Base-by-base conservation (phyloP, 805 yeast species). In the Nakazawaea holstii region DNA sequence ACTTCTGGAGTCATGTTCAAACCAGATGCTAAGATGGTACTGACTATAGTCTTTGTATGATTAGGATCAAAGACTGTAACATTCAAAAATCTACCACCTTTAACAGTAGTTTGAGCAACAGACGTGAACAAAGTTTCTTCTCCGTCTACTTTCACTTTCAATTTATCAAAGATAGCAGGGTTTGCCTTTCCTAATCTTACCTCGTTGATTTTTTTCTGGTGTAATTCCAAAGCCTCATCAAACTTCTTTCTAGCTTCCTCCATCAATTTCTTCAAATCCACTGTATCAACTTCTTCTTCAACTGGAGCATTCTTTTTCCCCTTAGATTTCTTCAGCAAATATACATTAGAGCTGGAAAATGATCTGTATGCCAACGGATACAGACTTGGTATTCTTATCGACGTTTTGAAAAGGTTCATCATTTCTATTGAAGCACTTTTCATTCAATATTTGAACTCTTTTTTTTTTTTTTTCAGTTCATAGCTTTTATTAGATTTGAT, bases 51-150 rank as follows among this genome's bases (percentile, higher is more conserved):
- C 55, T 87, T 84, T 35, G 80, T 74, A 54, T 87, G 76, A 44
- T 73, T 74, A 6, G 96, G 95, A 58, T 92, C 97, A 63, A 84
- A 92, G 1, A 90, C 91, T 0, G 96, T 89, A n/a, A 92, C 78
- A 30, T 77, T 65, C 45, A 88, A 70, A 54, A 79, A 73, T 55
- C 87, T 75, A 27, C 74, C 70, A 6, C 92, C 94, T 54, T 84
- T 84, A 45, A 79, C 55, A 0, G 84, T 68, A 2, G 92, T 83
- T 51, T 82, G 83, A 1, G 96, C 96, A 28, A 88, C 65, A 29
- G 80, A 71, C 2, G 79, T 75, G 59, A 84, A 84, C 2, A 73
- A 73, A 1, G 68, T 62, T 43, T 73, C 69, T 11, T 75, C 70
- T 38, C 76, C 73, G 32, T 72, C 74, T 3, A 77, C 56, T 14